Conservation (phyloP, 139 green algal species). For the Pseudopediastrum boryanum region DNA sequence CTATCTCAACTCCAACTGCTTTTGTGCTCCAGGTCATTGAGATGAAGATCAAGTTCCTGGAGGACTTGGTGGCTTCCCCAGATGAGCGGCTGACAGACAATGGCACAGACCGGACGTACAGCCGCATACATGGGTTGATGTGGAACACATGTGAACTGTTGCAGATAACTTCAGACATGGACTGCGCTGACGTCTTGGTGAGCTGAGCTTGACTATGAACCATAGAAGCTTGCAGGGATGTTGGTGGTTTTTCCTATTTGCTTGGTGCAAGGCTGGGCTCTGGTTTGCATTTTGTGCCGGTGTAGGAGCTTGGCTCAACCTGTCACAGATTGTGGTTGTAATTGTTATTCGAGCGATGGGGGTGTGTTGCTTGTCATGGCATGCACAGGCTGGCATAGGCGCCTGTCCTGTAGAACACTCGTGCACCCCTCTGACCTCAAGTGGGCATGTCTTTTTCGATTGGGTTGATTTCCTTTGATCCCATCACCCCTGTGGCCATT, state of each 20-base stretch:
- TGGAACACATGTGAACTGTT: slow-evolving; percentile 39
- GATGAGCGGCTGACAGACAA: slow-evolving; percentile 45
- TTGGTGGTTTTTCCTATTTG: too few species aligned
- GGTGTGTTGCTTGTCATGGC: too few species aligned
- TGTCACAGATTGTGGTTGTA: too few species aligned
- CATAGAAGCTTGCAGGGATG: background rate
- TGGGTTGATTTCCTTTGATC: too few species aligned
- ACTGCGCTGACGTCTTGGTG: background rate
- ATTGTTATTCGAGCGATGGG: too few species aligned
- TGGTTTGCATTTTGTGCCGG: background rate
- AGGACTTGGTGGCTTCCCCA: slow-evolving; percentile 30
- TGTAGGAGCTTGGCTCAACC: too few species aligned
- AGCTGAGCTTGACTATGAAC: background rate
- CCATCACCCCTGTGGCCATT: background rate
- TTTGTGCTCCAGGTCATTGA: background rate
- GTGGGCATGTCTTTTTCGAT: too few species aligned
- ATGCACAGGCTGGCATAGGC: too few species aligned
- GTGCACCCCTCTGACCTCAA: too few species aligned
- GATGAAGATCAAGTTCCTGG: slow-evolving; percentile 22
- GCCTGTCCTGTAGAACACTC: too few species aligned
- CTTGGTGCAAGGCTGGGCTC: background rate
- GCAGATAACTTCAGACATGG: background rate
- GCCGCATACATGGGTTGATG: slow-evolving; percentile 9
- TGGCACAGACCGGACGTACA: slow-evolving; percentile 49
- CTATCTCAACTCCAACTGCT: background rate